Base-by-base conservation (phyloP, 345 rosid species). In the Xanthoceras sorbifolium region DNA sequence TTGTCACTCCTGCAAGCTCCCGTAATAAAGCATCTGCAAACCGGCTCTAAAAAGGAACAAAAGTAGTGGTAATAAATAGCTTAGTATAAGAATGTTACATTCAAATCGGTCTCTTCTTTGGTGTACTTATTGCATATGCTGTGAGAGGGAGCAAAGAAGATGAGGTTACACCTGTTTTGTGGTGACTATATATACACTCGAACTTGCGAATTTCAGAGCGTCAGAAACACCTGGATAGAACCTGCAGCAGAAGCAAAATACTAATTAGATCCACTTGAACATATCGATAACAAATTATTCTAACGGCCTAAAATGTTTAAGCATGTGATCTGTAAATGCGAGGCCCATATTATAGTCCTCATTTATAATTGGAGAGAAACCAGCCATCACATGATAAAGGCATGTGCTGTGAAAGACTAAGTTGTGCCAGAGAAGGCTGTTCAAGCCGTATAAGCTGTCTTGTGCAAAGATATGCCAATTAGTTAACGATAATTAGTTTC, bases 151-250 rank as follows among this genome's bases (percentile, higher is more conserved):
- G 40, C 34, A 31, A 32, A 52, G 54, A 70, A 59, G 31, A 76
- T 74, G 28, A 20, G 40, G 32, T 1, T 42, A 34, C 46, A 93
- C 98, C 96, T 95, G 97, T 76, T 95, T 95, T 0, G 97, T 93
- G 70, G 97, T 93, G 63, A 90, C 97, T 71, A 93, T 89, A 79
- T 91, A 92, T 63, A 95, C 72, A 62, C 71, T 89, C 12, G 96
- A 95, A 86, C 99, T 90, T 1, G 97, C 92, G 63, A 95, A 89
- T 72, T 86, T 90, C 38, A 95, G 70, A 48, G 98, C 97, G 60
- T 95, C 98, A 66, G 97, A 84, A 62, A 93, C 90, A 75, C 97
- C 99, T 1, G 97, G 98, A 85, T 93, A 93, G 75, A 95, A 89
- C 83, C 97, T 93, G 88, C 82, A 83, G 38, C 28, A 74, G 68